Percentiles rank a stretch among this genome's conserved stretches.
Evolutionary conservation across 306 rosid species (phyloP).

Genomic region (Quercus suber): DNA sequence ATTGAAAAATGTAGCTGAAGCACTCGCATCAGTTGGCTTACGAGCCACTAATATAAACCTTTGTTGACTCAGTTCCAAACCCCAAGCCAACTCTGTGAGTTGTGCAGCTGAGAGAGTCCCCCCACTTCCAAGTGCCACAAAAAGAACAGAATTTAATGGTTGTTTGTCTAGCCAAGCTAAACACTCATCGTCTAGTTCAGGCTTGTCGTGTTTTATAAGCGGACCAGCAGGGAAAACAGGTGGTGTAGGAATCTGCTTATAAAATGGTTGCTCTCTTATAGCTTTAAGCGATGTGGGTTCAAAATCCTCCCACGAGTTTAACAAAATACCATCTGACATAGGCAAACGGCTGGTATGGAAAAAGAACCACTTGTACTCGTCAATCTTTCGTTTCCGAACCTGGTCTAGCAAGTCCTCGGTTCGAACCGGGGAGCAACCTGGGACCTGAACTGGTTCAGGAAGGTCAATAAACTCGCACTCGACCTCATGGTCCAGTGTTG

Average conservation of each 20-base stretch:
- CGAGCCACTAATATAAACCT: too few species aligned
- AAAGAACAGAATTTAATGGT: slow-evolving; percentile 33
- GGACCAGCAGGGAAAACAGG: slow-evolving; percentile 38
- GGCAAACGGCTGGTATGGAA: slow-evolving; percentile 26
- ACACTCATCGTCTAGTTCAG: not conserved
- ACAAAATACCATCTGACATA: slow-evolving; percentile 27
- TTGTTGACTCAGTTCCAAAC: too few species aligned
- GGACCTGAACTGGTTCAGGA: slow-evolving; percentile 35
- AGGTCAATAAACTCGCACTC: slow-evolving; percentile 46
- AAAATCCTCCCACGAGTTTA: slow-evolving; percentile 47
- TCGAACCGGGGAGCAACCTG: slow-evolving; percentile 33
- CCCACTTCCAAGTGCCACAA: slow-evolving; percentile 37
- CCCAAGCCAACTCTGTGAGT: too few species aligned
- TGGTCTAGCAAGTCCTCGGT: slow-evolving; percentile 41
- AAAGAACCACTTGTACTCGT: slow-evolving; percentile 38
- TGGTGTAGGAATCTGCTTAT: slow-evolving; percentile 18
- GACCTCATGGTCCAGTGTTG: slow-evolving; percentile 41
- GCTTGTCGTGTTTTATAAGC: slow-evolving; percentile 22
- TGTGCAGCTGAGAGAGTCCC: slow-evolving; percentile 19
- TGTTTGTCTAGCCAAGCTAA: slow-evolving; percentile 45
- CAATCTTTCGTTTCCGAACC: slow-evolving; percentile 29
- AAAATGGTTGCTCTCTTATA: slow-evolving; percentile 31
- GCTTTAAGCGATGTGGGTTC: slow-evolving; percentile 33
- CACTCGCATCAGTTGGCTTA: too few species aligned
- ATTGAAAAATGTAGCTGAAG: too few species aligned